phyloP scores from a whole-genome alignment of 2,329 filamentous ascomycete species.

The Aspergillus eucalypticola region DNA sequence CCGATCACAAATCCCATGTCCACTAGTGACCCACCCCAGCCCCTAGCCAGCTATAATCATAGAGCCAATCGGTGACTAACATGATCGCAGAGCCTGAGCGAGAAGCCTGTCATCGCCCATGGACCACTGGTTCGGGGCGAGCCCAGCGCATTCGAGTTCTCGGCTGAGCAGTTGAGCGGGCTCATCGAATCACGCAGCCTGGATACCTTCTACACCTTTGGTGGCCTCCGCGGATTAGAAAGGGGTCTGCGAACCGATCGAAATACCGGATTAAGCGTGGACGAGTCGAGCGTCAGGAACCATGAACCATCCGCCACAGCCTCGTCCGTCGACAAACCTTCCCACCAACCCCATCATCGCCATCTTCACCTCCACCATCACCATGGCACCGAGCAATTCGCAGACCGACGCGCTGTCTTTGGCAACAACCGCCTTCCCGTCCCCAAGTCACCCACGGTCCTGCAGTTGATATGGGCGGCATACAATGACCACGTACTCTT shows the following conservation, averaged over 20 bases:
- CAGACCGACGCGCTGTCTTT: conserved; percentile 39
- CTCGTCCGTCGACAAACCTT: neutral
- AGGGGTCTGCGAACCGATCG: conserved; percentile 72
- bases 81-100: neutral
- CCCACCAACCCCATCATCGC: neutral
- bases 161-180: conserved; percentile 73
- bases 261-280: conserved; percentile 68
- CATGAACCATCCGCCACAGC: neutral
- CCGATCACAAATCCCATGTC: neutral
- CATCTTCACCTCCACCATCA: neutral
- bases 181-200: conserved; percentile 83
- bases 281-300: conserved; percentile 55
- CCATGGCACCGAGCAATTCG: neutral
- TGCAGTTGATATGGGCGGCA: conserved; percentile 70
- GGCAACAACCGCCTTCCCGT: conserved; percentile 65
- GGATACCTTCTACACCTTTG: conserved; percentile 72
- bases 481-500: conserved; percentile 78
- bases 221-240: conserved; percentile 73
- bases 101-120: neutral
- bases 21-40: neutral
- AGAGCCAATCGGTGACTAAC: neutral
- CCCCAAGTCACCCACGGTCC: conserved; percentile 66
- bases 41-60: neutral
- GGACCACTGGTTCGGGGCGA: neutral
- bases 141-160: conserved; percentile 49